These are phyloP conservation scores for Yamadazyma triangularis DNA, from an alignment of 1,139 yeast genomes.

Conservation along the genomic window DNA sequence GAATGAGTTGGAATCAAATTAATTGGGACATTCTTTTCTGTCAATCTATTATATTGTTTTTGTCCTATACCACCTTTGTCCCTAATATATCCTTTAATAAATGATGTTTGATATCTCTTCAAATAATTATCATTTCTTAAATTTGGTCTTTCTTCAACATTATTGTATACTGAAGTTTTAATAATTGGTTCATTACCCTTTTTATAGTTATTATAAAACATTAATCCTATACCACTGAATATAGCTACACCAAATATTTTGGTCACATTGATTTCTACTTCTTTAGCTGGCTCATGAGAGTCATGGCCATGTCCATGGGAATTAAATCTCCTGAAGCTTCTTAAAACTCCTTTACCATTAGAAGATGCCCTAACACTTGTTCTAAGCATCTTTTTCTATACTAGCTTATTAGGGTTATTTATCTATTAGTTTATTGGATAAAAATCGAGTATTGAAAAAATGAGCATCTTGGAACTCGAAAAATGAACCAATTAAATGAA, in stretches of 20 bases:
- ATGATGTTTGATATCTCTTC: conserved; percentile 38
- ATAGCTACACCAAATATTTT: conserved; percentile 42
- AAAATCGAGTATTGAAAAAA: conserved; percentile 2
- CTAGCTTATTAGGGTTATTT: too few species aligned
- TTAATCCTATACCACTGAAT: conserved; percentile 32
- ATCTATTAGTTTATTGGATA: conserved; percentile 10
- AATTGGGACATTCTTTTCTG: conserved; percentile 27
- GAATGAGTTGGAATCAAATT: conserved; percentile 43
- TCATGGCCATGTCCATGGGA: conserved; percentile 26
- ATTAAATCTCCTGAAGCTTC: conserved; percentile 27
- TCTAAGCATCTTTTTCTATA: conserved; percentile 10
- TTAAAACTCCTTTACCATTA: conserved; percentile 5
- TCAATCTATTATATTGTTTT: conserved; percentile 34
- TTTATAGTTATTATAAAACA: conserved; percentile 36
- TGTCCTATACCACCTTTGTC: conserved; percentile 49
- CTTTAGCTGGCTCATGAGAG: conserved; percentile 25
- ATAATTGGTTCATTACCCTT: conserved; percentile 35
- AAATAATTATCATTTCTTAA: conserved; percentile 36
- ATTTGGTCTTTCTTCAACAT: conserved; percentile 32
- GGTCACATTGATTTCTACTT: conserved; percentile 35
- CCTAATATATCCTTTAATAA: conserved; percentile 39
- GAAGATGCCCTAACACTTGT: conserved; percentile 9
- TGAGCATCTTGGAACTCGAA: conserved; percentile 2
- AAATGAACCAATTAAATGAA: conserved; percentile 7
- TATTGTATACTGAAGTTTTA: conserved; percentile 36